Conservation (phyloP, 352 stramenopile species). For the Pythium plurisporium region DNA sequence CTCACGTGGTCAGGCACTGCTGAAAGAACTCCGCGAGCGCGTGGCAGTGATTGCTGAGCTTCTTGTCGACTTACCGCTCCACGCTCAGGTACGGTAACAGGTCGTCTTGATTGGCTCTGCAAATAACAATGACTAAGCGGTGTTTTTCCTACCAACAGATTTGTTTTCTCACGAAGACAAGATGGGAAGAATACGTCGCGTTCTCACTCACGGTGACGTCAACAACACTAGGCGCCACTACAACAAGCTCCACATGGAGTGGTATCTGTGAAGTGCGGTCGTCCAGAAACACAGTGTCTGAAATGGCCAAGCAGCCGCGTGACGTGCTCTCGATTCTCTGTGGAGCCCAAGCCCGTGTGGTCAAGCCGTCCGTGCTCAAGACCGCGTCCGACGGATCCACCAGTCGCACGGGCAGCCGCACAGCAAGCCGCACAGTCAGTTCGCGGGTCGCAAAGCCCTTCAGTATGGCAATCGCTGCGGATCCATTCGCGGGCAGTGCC, state of each 20-base stretch:
- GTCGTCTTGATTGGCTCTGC: neutral
- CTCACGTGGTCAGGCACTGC: constrained; percentile 33
- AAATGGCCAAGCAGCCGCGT: constrained; percentile 38
- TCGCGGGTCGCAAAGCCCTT: no score
- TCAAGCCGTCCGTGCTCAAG: neutral
- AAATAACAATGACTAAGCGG: neutral
- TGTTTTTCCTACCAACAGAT: constrained; percentile 32
- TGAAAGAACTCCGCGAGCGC: constrained; percentile 29
- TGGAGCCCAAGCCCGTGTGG: constrained; percentile 6
- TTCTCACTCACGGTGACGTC: constrained; percentile 29
- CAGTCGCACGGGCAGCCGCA: constrained; percentile 4
- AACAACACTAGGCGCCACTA: no score
- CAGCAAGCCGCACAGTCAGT: neutral
- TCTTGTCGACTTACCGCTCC: constrained; percentile 48
- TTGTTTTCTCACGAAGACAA: constrained; percentile 54
- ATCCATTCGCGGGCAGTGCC: constrained; percentile 16
- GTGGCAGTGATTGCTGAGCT: constrained; percentile 40
- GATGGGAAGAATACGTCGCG: constrained; percentile 50
- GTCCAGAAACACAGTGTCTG: constrained; percentile 30
- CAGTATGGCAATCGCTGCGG: neutral
- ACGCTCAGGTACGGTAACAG: constrained; percentile 44
- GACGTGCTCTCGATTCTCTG: constrained; percentile 40
- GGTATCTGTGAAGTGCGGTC: constrained; percentile 55
- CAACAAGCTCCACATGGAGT: neutral
- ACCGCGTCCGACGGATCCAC: neutral